Conservation (phyloP, 345 rosid genomes). For the Odontarrhena argentea region DNA sequence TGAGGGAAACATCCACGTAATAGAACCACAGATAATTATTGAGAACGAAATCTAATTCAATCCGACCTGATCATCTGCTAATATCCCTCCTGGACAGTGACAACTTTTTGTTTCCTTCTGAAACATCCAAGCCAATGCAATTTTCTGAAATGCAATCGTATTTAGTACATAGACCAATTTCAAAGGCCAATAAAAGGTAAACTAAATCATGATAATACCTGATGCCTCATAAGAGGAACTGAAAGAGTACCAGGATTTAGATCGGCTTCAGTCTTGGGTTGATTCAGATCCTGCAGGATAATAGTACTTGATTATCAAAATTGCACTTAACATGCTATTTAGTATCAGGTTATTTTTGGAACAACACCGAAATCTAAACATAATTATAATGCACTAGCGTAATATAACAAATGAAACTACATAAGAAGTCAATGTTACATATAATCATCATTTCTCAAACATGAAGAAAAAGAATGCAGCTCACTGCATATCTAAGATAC, state of each 20-base stretch:
- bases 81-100: slow-evolving; percentile 87
- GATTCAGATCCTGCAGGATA: slow-evolving; percentile 69
- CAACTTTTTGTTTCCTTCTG: slow-evolving; percentile 84
- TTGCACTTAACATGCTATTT: slow-evolving; percentile 6
- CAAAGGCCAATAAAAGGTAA: slow-evolving; percentile 32
- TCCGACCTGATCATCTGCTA: slow-evolving; percentile 97
- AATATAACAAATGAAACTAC: background rate
- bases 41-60: slow-evolving; percentile 12
- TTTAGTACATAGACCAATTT: slow-evolving; percentile 24
- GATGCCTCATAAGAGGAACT: slow-evolving; percentile 91
- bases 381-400: slow-evolving; percentile 11
- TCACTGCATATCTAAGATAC: slow-evolving; percentile 17
- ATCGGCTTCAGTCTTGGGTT: slow-evolving; percentile 71
- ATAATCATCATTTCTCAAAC: slow-evolving; percentile 1
- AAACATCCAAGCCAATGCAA: slow-evolving; percentile 98
- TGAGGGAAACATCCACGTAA: slow-evolving; percentile 48
- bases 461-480: slow-evolving; percentile 21
- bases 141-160: slow-evolving; percentile 60
- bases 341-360: slow-evolving; percentile 3
- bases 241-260: slow-evolving; percentile 72
- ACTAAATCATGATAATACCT: slow-evolving; percentile 57
- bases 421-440: slow-evolving; percentile 1
- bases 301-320: slow-evolving; percentile 16
- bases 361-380: slow-evolving; percentile 20
- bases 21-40: slow-evolving; percentile 18